A percentile compares a stretch with the other conserved stretches of the same genome.
Evolutionary conservation across 495 filamentous ascomycete genomes (phyloP).

Genomic region (Neurospora cerealis): DNA sequence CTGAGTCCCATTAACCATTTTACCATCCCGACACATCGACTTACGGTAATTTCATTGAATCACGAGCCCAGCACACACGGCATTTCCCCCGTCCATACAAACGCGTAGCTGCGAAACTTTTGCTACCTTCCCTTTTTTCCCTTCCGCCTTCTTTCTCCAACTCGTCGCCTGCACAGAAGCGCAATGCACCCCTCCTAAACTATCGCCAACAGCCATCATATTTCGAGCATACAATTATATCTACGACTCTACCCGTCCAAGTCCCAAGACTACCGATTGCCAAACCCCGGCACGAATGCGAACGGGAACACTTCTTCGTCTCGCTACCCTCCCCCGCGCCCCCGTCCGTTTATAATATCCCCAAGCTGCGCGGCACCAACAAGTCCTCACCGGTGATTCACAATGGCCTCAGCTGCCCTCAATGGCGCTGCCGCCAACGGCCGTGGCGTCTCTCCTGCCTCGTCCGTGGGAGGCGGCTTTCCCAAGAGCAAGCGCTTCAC

Average conservation of each 20-base stretch:
- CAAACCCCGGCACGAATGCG: not conserved
- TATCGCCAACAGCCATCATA: not conserved
- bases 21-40: not conserved
- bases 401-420: conserved; percentile 19
- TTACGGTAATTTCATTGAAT: not conserved
- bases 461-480: conserved; percentile 14
- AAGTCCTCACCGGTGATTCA: conserved; percentile 3
- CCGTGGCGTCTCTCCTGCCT: conserved; percentile 7
- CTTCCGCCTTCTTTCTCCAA: not conserved
- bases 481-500: conserved; percentile 55
- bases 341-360: conserved; percentile 1
- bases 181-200: not conserved
- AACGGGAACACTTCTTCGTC: not conserved
- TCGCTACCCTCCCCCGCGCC: not conserved
- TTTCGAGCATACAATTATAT: not conserved
- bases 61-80: not conserved
- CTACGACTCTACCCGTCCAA: not conserved
- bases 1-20: not conserved
- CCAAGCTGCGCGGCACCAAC: not conserved
- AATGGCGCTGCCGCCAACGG: conserved; percentile 11
- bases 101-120: not conserved
- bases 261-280: not conserved
- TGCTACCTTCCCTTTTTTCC: not conserved
- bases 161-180: not conserved
- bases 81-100: not conserved